Conservation (phyloP, 2,329 filamentous ascomycete species). For the Sclerotinia spermophila region DNA sequence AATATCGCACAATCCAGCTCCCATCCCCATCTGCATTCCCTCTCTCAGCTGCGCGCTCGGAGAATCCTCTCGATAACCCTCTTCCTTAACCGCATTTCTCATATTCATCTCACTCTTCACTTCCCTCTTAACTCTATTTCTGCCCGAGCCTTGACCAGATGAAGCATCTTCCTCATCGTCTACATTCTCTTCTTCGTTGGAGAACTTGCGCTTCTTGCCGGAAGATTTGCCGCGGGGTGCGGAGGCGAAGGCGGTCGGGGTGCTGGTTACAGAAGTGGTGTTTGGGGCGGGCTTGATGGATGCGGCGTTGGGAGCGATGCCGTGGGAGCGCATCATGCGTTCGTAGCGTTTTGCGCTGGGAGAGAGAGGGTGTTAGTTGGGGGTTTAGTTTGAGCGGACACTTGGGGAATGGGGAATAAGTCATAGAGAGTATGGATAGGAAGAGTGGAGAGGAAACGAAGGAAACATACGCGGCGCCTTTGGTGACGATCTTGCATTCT, state of each 20-base stretch:
- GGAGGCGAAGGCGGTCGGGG: slow-evolving; percentile 7
- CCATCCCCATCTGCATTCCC: not conserved
- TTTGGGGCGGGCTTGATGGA: slow-evolving; percentile 28
- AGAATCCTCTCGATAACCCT: not conserved
- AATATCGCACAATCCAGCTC: not conserved
- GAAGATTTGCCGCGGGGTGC: not conserved
- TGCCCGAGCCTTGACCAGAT: slow-evolving; percentile 17
- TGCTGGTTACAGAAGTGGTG: slow-evolving; percentile 13
- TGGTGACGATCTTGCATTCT: slow-evolving; percentile 59
- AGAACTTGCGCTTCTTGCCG: slow-evolving; percentile 31
- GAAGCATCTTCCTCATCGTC: slow-evolving; percentile 28
- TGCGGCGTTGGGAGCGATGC: slow-evolving; percentile 40
- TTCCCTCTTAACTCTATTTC: slow-evolving; percentile 8
- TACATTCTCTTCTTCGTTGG: slow-evolving; percentile 22
- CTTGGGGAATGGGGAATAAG: not conserved
- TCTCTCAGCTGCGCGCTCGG: not conserved
- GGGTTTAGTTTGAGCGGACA: not conserved
- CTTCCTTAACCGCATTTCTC: not conserved
- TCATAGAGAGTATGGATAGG: not conserved
- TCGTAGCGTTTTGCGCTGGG: slow-evolving; percentile 64
- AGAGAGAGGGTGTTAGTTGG: not conserved
- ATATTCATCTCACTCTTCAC: not conserved
- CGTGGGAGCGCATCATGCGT: slow-evolving; percentile 59
- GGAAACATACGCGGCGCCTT: slow-evolving; percentile 64
- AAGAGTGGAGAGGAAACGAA: not conserved